Evolutionary conservation across 2,329 filamentous ascomycete genomes (phyloP), one percentile per base, ranked within the genome.

Genomic region (Chaetomium sp.): DNA sequence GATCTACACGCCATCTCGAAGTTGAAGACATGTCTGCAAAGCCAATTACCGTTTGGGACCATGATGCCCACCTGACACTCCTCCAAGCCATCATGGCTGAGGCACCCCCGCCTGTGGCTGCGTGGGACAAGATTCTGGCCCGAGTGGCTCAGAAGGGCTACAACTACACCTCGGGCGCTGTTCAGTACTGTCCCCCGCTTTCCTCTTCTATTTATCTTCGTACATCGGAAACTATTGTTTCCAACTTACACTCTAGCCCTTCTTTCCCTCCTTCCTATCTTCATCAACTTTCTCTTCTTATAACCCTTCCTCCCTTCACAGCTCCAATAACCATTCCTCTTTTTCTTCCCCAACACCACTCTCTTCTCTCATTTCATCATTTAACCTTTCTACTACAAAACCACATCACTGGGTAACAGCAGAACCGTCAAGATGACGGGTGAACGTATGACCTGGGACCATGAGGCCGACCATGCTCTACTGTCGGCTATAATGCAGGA

Each of bases 151-250:
- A 52, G 5, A 67, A 69, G 54, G 74, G 74, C 8, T 75, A 77
- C 53, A 61, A 61, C 0, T 77, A 75, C 51, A 70, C 69, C 3
- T 66, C 71, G 34, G 67, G 65, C 34, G 75, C 75, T 51, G 69
- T 76, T 38, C 67, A 71, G 73, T 77, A 74, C 52, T 12, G 50
- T 49, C 19, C 43, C 42, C 35, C 51, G 55, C 56, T 27, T 12
- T 34, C 35, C 34, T 33, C 7, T 14, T n/a, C 36, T 2, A 8
- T 46, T 38, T 42, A 12, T 44, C 19, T 50, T 19, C 41, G 40
- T 11, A 42, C 40, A 27, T 27, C 19, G 19, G 19, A 27, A 27
- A 27, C 19, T 2, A 27, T 27, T 27, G 19, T 27, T 27, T 27
- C 19, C 19, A 27, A 3, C 19, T 27, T 27, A 27, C 19, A 27